phyloP scores from a whole-genome alignment of 2,329 filamentous ascomycete species.

The Mollisia scopiformis region DNA sequence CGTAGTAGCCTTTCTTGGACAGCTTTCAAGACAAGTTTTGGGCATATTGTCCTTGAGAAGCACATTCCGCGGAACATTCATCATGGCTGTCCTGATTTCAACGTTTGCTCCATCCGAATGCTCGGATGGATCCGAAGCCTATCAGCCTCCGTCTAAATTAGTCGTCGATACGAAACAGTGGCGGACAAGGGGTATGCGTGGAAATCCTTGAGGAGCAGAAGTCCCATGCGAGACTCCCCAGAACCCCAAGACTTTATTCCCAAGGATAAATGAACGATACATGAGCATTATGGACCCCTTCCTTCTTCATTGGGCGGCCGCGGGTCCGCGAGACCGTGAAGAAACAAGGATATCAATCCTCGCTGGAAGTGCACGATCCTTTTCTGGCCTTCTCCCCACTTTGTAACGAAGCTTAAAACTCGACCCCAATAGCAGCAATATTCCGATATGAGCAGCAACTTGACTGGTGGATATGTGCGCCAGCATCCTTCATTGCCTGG shows the following conservation, averaged over 20 bases:
- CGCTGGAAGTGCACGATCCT: not conserved
- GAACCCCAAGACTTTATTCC: not conserved
- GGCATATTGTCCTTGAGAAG: too few relatives aligned
- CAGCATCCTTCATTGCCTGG: not conserved
- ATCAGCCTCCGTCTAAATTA: not conserved
- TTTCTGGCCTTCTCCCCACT: not conserved
- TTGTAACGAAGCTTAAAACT: slow-evolving; percentile 8
- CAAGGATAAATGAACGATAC: too few relatives aligned
- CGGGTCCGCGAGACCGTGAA: not conserved
- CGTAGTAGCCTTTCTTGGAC: too few relatives aligned
- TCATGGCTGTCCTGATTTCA: too few relatives aligned
- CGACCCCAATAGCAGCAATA: not conserved
- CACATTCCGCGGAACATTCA: too few relatives aligned
- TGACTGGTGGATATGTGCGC: not conserved
- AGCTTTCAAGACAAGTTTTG: too few relatives aligned
- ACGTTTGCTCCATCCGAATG: not conserved
- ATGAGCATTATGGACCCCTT: too few relatives aligned
- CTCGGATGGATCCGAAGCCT: not conserved
- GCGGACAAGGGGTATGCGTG: too few relatives aligned
- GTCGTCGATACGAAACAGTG: not conserved
- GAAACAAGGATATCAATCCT: not conserved
- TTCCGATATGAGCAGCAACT: not conserved
- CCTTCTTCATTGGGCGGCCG: not conserved
- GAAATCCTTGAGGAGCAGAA: too few relatives aligned
- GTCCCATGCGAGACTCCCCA: too few relatives aligned